phyloP scores from a whole-genome alignment of 306 rosid genomes.

The Rosa multiflora region DNA sequence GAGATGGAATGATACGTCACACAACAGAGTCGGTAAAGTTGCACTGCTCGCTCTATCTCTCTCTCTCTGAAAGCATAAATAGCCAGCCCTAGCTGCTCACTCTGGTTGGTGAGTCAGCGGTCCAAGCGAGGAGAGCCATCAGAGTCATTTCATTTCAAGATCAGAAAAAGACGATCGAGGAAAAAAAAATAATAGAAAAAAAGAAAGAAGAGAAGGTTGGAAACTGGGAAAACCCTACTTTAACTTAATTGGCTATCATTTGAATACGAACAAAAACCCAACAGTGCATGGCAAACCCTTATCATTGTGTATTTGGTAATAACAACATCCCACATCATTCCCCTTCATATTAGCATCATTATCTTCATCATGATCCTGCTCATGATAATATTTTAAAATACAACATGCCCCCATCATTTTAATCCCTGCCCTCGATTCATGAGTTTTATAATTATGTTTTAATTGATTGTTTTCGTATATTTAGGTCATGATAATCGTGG shows the following conservation, averaged over 20 bases:
- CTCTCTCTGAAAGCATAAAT: background rate
- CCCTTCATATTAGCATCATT: slow-evolving; percentile 10
- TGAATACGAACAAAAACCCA: slow-evolving; percentile 30
- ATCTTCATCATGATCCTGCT: background rate
- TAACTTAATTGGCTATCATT: slow-evolving; percentile 29
- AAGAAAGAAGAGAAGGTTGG: slow-evolving; percentile 15
- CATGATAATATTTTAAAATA: background rate
- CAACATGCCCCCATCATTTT: slow-evolving; percentile 2
- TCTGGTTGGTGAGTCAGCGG: slow-evolving; percentile 39
- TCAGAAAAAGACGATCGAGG: slow-evolving; percentile 13
- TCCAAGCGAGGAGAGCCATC: slow-evolving; percentile 27
- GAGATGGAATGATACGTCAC: slow-evolving; percentile 15
- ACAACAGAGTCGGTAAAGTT: slow-evolving; percentile 23
- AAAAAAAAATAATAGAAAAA: background rate
- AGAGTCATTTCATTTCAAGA: slow-evolving; percentile 34
- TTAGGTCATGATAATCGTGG: slow-evolving; percentile 3
- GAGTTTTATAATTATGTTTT: background rate
- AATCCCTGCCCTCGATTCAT: background rate
- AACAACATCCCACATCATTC: slow-evolving; percentile 28
- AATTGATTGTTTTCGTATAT: background rate
- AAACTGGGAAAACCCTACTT: slow-evolving; percentile 25
- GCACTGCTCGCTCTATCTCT: background rate
- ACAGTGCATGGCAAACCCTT: slow-evolving; percentile 35
- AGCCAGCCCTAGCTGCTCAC: background rate
- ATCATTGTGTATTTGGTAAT: slow-evolving; percentile 40